These are phyloP conservation scores for Abrus precatorius DNA, from an alignment of 306 rosid genomes.

Conservation along the genomic window DNA sequence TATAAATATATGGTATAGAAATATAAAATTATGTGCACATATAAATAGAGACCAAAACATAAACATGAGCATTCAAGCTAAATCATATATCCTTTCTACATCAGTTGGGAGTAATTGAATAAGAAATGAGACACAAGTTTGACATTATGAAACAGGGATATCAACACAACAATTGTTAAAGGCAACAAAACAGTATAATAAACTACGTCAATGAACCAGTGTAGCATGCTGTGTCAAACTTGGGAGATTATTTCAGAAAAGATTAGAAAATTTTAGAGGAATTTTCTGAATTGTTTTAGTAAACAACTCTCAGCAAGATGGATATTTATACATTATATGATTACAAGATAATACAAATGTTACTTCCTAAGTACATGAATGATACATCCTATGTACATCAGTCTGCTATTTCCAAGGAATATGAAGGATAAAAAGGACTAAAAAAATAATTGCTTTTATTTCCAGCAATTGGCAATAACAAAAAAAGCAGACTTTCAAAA, in stretches of 20 bases:
- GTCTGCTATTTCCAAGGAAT: neutral
- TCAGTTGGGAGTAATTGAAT: neutral
- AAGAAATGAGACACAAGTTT: neutral
- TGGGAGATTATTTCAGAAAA: no score
- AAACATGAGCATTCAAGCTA: neutral
- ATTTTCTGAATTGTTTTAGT: neutral
- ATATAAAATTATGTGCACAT: no score
- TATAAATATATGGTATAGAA: no score
- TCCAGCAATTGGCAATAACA: neutral
- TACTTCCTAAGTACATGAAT: neutral
- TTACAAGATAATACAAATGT: neutral
- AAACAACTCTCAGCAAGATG: neutral
- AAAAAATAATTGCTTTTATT: neutral
- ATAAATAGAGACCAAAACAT: neutral
- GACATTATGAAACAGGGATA: neutral
- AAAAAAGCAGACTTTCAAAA: neutral
- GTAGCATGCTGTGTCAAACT: no score
- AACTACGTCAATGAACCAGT: no score
- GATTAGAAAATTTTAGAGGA: no score
- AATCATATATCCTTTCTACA: neutral
- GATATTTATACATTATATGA: neutral
- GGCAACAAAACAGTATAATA: conserved; percentile 11
- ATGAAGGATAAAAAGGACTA: neutral
- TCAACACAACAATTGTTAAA: neutral
- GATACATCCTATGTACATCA: neutral